Conservation (phyloP, 2,329 filamentous ascomycete genomes). For the Myriosclerotinia duriaeana region DNA sequence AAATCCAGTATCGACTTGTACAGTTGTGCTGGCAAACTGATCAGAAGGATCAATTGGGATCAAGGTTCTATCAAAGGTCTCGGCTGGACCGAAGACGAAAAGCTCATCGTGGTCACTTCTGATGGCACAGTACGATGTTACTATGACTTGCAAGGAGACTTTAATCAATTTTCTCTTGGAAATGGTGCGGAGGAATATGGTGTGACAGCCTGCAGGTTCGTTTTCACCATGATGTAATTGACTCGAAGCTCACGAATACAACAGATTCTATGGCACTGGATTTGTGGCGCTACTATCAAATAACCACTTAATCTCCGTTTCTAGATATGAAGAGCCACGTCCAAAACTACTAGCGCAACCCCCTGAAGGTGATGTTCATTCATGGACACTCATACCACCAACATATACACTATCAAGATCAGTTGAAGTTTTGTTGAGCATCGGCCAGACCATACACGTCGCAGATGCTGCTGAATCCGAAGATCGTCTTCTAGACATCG, state of each 20-base stretch:
- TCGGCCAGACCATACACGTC: slow-evolving; percentile 79
- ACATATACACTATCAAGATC: slow-evolving; percentile 86
- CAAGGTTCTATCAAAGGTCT: slow-evolving; percentile 82
- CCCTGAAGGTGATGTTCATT: slow-evolving; percentile 76
- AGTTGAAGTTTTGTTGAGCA: slow-evolving; percentile 86
- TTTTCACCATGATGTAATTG: background rate
- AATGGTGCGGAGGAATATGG: slow-evolving; percentile 86
- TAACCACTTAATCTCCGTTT: slow-evolving; percentile 83
- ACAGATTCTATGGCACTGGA: slow-evolving; percentile 78
- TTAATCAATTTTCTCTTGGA: slow-evolving; percentile 89
- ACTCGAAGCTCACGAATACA: slow-evolving; percentile 15
- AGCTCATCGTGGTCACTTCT: slow-evolving; percentile 79
- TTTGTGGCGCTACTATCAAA: slow-evolving; percentile 90
- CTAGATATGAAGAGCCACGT: slow-evolving; percentile 85
- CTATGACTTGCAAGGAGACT: slow-evolving; percentile 89
- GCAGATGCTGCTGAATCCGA: slow-evolving; percentile 88
- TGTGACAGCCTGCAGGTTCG: slow-evolving; percentile 72
- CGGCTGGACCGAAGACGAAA: slow-evolving; percentile 96
- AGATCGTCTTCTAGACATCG: slow-evolving; percentile 86
- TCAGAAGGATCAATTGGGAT: slow-evolving; percentile 87
- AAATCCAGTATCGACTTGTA: slow-evolving; percentile 93
- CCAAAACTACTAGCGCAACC: slow-evolving; percentile 77
- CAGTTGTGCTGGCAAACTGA: slow-evolving; percentile 84
- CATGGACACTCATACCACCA: slow-evolving; percentile 87
- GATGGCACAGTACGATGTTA: slow-evolving; percentile 89